Base-by-base conservation (phyloP, 2,329 filamentous ascomycete genomes). In the Colletotrichum liaoningense region DNA sequence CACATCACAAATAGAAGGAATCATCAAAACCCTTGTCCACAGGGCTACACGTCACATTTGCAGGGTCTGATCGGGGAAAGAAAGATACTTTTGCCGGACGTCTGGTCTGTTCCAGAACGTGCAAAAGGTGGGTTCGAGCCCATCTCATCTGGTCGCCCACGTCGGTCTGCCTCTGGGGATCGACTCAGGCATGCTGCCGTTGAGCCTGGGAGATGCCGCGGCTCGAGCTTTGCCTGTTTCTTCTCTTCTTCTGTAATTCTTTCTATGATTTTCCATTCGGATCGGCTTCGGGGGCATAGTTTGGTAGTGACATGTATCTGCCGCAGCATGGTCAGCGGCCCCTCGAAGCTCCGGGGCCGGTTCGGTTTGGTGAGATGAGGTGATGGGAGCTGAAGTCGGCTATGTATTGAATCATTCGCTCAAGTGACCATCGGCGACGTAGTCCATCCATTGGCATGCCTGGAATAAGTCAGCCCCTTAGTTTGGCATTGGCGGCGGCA, bases 101-200 rank as follows among this genome's bases (percentile, higher is more conserved):
- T 70, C 67, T 68, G 70, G 70, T 67, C 63, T 66, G 68, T 72
- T 72, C 72, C 72, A 74, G 68, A 72, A 72, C 57, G 63, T 24
- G 42, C 33, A 63, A 63, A 63, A 24, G 70, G 70, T 73, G 60
- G 60, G 67, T 73, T 66, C 46, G 67, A 66, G 67, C 57, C 60
- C 60, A 52, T 70, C 67, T 38, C 55, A 66, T 65, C 67, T 62
- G 55, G 70, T 42, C 35, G 66, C n/a, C 46, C 24, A 54, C 46
- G 70, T 28, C 56, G 35, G 38, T 72, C 65, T 70, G 67, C 59
- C 67, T 65, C 56, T 65, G 46, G 60, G 24, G 70, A 70, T 73
- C 60, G 70, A 62, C 67, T 70, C 70, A 57, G 70, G 67, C 70
- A 73, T 70, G 26, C 26, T 49, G 46, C 55, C 35, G 35, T 65